Evolutionary conservation across 768 basidiomycete genomes (phyloP).

Genomic region (Leucocoprinus sp.): DNA sequence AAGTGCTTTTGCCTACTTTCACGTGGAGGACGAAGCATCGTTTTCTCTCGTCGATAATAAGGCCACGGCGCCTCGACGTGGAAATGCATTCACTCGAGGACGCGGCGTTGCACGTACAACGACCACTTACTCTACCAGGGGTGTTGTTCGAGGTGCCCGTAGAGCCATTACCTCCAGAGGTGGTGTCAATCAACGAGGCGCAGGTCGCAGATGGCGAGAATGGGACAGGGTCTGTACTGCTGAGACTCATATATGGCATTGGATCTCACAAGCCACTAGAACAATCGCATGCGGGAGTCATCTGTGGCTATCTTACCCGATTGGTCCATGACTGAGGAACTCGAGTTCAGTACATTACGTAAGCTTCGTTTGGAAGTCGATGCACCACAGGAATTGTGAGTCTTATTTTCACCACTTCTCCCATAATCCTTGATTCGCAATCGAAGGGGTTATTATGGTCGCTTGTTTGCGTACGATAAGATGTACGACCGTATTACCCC

Average conservation of each 20-base stretch:
- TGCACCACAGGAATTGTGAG: conserved; percentile 84
- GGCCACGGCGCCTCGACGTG: conserved; percentile 58
- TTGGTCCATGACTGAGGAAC: conserved; percentile 96
- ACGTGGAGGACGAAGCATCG: conserved; percentile 94
- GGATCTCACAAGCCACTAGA: conserved; percentile 32
- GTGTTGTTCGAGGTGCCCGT: conserved; percentile 36
- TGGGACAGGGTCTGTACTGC: conserved; percentile 75
- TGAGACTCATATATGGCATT: background rate
- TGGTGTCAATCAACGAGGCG: conserved; percentile 40
- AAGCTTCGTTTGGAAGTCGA: conserved; percentile 95
- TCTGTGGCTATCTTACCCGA: conserved; percentile 87
- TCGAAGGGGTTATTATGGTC: conserved; percentile 81
- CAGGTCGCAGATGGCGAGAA: conserved; percentile 66
- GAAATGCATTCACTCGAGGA: conserved; percentile 55
- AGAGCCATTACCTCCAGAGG: conserved; percentile 38
- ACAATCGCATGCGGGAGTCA: conserved; percentile 79
- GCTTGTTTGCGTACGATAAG: conserved; percentile 89
- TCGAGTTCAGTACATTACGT: conserved; percentile 87
- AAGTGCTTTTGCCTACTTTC: conserved; percentile 93
- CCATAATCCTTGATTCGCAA: conserved; percentile 4
- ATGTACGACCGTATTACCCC: conserved; percentile 93
- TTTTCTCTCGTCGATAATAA: conserved; percentile 97
- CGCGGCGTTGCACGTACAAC: conserved; percentile 43
- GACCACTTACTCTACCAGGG: conserved; percentile 33
- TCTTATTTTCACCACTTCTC: conserved; percentile 12